phyloP scores from a whole-genome alignment of 306 rosid genomes.

The Prunus campanulata region DNA sequence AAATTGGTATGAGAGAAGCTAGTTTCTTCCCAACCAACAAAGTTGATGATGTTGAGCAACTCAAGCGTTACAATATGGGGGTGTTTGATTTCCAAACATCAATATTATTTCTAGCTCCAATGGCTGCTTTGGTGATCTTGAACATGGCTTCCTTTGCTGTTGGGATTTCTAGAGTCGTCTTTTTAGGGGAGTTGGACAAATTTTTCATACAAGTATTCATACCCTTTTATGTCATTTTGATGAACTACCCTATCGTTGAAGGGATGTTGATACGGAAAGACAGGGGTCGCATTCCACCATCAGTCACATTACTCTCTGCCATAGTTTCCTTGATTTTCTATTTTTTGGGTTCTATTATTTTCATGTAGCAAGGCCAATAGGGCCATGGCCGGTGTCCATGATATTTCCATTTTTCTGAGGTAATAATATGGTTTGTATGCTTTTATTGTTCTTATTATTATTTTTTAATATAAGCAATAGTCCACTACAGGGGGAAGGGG shows the following conservation, averaged over 20 bases:
- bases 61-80: conserved; percentile 42
- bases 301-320: conserved; percentile 9
- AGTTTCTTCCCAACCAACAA: conserved; percentile 67
- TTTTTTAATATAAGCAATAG: too few relatives aligned
- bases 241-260: conserved; percentile 27
- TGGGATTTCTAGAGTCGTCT: conserved; percentile 36
- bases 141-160: conserved; percentile 44
- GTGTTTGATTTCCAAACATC: conserved; percentile 57
- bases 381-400: not conserved
- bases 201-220: conserved; percentile 25
- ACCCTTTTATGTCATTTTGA: conserved; percentile 9
- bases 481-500: too few relatives aligned
- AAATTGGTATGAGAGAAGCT: conserved; percentile 44
- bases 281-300: conserved; percentile 22
- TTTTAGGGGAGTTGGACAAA: conserved; percentile 21
- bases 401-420: not conserved
- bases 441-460: too few relatives aligned
- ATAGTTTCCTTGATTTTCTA: not conserved
- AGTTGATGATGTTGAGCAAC: conserved; percentile 42
- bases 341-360: conserved; percentile 5
- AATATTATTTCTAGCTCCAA: conserved; percentile 48
- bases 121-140: conserved; percentile 41
- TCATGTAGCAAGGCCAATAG: conserved; percentile 2
- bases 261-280: conserved; percentile 34
- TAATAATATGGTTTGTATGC: too few relatives aligned